phyloP scores from a whole-genome alignment of 1,284 basidiomycete genomes.

The Volvariella volvacea region DNA sequence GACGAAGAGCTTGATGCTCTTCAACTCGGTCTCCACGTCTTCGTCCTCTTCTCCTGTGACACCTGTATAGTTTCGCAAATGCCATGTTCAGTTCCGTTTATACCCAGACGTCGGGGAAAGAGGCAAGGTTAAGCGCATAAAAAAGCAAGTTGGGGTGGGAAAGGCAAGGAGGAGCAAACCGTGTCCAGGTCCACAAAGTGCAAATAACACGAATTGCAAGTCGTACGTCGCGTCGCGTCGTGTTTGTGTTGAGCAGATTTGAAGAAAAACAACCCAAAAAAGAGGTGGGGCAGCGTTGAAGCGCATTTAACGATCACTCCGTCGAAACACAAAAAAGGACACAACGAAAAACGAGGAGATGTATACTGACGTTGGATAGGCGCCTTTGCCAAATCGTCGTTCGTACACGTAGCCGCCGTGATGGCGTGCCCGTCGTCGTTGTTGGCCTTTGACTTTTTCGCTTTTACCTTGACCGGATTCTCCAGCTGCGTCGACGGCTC shows the following conservation, averaged over 20 bases:
- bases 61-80: conserved; percentile 22
- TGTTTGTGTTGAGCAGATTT: no score
- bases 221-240: no score
- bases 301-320: conserved; percentile 8
- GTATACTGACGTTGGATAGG: conserved; percentile 21
- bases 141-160: background rate
- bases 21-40: conserved; percentile 44
- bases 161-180: background rate
- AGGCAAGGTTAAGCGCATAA: background rate
- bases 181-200: background rate
- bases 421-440: conserved; percentile 15
- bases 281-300: conserved; percentile 3
- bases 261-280: no score
- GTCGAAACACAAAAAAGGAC: background rate
- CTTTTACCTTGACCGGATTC: background rate
- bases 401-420: conserved; percentile 12
- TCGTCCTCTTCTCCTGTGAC: conserved; percentile 62
- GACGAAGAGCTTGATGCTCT: conserved; percentile 50
- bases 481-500: background rate
- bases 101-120: conserved; percentile 6
- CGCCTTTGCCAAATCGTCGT: conserved; percentile 10
- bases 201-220: no score
- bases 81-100: background rate
- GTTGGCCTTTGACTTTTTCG: conserved; percentile 1
- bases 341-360: conserved; percentile 3